Evolutionary conservation across 345 rosid species (phyloP), one percentile per base, ranked within the genome.

Genomic region (Eucalyptus curtisii): DNA sequence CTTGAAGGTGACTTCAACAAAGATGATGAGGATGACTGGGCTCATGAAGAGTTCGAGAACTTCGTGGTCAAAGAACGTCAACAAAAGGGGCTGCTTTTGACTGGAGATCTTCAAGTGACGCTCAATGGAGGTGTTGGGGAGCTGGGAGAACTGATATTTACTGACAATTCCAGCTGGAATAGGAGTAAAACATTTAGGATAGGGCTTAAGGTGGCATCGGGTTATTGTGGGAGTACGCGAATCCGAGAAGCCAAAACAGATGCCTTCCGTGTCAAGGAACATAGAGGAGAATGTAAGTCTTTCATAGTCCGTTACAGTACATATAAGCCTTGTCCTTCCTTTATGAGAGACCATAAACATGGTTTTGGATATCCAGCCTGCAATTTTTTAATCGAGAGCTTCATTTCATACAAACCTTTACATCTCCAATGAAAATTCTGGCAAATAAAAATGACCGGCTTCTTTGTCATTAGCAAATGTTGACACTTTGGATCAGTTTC

Each of bases 281-380:
- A 33, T 9, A 33, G 80, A 68, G 80, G 80, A 17, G 80, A 68
- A 68, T 0, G 44, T 33, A 33, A 5, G 44, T 9, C 80, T 3
- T 68, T 8, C 44, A 4, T 68, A 2, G 44, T 71, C 1, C 0
- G 0, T 68, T 17, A 10, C 25, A 19, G 81, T 9, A 33, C 3
- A 71, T 33, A 71, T 3, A 50, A 50, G 0, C 42, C 2, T 31
- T 64, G 5, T 15, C 40, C 22, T 17, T 50, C 50, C 33, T 61
- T 6, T 14, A 2, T 2, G 37, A 64, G 3, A 0, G 22, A 6
- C 53, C 8, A 50, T 0, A 49, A 50, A 50, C 53, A 0, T 50
- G 79, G 42, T 66, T 66, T 31, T 4, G 22, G 4, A 31, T 4
- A 15, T 31, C 79, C 22, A n/a, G 1, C 2, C 79, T 31, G 8